These are phyloP conservation scores for Galeopsis tetrahit DNA, from an alignment of 257 asterid genomes.

Conservation along the genomic window DNA sequence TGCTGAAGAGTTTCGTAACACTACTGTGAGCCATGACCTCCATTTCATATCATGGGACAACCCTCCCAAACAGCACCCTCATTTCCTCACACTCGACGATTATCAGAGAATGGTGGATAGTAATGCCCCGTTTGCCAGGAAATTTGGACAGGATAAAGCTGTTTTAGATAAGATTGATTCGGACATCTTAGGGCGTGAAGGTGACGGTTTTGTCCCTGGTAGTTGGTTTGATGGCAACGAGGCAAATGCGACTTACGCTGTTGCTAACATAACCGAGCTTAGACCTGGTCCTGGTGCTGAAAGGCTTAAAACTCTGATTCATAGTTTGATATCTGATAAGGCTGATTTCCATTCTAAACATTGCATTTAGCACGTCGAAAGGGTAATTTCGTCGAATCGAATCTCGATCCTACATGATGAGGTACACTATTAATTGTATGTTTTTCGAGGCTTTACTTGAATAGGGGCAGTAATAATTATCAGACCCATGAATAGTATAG, in stretches of 20 bases:
- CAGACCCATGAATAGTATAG: neutral
- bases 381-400: neutral
- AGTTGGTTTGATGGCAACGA: slow-evolving; percentile 61
- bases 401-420: neutral
- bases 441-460: neutral
- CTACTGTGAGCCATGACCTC: slow-evolving; percentile 80
- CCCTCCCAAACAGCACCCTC: slow-evolving; percentile 90
- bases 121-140: slow-evolving; percentile 76
- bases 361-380: slow-evolving; percentile 48
- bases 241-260: slow-evolving; percentile 35
- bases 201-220: slow-evolving; percentile 68
- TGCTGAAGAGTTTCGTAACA: slow-evolving; percentile 62
- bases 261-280: slow-evolving; percentile 49
- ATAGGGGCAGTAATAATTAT: neutral
- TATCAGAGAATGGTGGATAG: slow-evolving; percentile 65
- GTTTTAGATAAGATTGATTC: slow-evolving; percentile 68
- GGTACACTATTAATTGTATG: neutral
- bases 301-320: slow-evolving; percentile 54
- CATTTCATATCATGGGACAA: slow-evolving; percentile 89
- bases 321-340: slow-evolving; percentile 50
- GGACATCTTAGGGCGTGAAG: slow-evolving; percentile 54
- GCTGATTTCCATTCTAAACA: slow-evolving; percentile 51
- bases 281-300: slow-evolving; percentile 73
- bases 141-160: slow-evolving; percentile 49
- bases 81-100: slow-evolving; percentile 53